Percentiles rank a stretch among this genome's conserved stretches.
Conservation (phyloP, 2,329 filamentous ascomycete species). For the Clarireedia hainanense region DNA sequence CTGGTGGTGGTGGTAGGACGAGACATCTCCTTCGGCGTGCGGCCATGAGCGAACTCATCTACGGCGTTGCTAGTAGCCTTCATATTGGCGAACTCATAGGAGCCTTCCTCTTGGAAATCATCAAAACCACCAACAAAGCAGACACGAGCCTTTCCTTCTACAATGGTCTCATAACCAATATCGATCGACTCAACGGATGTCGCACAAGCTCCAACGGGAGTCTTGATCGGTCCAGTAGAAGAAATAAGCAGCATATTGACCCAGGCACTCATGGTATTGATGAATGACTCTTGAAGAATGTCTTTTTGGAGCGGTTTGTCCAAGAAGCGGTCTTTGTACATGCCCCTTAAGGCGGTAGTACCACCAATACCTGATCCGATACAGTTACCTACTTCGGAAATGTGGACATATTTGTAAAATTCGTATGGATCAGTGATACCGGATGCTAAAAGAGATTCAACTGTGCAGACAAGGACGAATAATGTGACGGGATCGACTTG, state of each 20-base stretch:
- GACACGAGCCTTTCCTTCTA: conserved; percentile 94
- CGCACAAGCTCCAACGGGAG: conserved; percentile 92
- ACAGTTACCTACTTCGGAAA: conserved; percentile 97
- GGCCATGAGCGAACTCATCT: conserved; percentile 90
- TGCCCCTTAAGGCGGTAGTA: conserved; percentile 81
- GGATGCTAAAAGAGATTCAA: conserved; percentile 80
- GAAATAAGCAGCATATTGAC: conserved; percentile 98
- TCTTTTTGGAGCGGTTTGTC: conserved; percentile 98
- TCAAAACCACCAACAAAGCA: conserved; percentile 98
- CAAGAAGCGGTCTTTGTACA: conserved; percentile 97
- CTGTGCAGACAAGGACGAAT: conserved; percentile 88
- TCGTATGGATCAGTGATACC: conserved; percentile 99
- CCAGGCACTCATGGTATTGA: conserved; percentile 99
- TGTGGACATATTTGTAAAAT: conserved; percentile 99
- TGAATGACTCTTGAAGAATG: conserved; percentile 98
- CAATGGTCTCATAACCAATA: conserved; percentile 96
- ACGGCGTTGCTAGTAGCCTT: conserved; percentile 98
- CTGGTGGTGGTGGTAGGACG: conserved; percentile 93
- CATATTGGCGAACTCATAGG: conserved; percentile 99
- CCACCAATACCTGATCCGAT: conserved; percentile 98
- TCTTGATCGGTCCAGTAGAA: conserved; percentile 97
- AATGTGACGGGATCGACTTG: conserved; percentile 96
- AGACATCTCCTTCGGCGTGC: conserved; percentile 96
- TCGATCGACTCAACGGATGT: conserved; percentile 96
- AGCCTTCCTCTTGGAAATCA: conserved; percentile 98